Base-by-base conservation (phyloP, 345 rosid genomes). In the Sisymbrium irio region DNA sequence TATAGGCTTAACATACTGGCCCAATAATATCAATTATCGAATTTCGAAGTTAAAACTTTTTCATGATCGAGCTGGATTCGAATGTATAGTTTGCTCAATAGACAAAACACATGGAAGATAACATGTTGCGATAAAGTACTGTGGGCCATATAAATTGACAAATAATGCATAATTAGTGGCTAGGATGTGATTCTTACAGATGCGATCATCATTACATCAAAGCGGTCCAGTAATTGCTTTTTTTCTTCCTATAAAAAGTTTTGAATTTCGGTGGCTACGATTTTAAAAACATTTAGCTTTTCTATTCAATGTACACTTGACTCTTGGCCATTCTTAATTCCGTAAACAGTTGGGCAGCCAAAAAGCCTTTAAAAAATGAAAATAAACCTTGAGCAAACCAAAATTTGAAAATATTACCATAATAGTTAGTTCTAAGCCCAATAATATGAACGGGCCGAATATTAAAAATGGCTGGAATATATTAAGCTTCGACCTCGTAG, bases 111-210 rank as follows among this genome's bases (percentile, higher is more conserved):
- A 58, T 58, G 59, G 50, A 65, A 54, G 46, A 54, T 32, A 32
- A 13, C 42, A 66, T 39, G 61, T 50, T 47, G 14, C 9, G 20
- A 60, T 42, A 75, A 75, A 40, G 78, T 59, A 3, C 0, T 9
- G 69, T 75, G 79, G 79, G 42, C 39, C 79, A 75, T 32, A 19
- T 6, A 4, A 66, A 37, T 74, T 33, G 28, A 54, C 47, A 50
- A 60, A 67, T 47, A 58, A 49, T 50, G 54, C 54, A 40, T 14
- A 30, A 54, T 33, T 73, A 53, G 77, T 54, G 71, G 77, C 70
- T 63, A 54, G 39, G 64, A 73, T 54, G 44, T 54, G 70, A 54
- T 63, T 53, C 9, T 62, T 62, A n/a, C 62, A 41, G 56, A 40
- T 62, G 76, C 28, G 11, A 62, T 62, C n/a, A 62, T 53, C 37